Evolutionary conservation across 2,329 filamentous ascomycete genomes (phyloP).

Genomic region (Fusarium armeniacum): DNA sequence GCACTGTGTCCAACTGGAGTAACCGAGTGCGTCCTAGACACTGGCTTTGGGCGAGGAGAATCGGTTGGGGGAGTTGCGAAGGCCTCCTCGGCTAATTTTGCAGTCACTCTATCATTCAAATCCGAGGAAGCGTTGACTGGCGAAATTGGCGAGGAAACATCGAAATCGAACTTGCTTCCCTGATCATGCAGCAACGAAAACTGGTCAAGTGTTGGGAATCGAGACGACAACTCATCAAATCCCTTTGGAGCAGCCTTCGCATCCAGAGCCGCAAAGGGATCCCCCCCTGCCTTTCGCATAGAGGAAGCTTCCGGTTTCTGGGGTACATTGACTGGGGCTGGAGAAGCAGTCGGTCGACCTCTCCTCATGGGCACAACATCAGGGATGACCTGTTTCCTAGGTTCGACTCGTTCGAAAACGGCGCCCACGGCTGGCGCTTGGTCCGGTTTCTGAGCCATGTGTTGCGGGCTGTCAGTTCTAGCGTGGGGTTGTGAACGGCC

Average conservation of each 20-base stretch:
- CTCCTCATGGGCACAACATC: constrained; percentile 95
- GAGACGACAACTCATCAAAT: constrained; percentile 83
- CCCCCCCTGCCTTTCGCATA: constrained; percentile 73
- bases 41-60: constrained; percentile 37
- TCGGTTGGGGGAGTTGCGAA: constrained; percentile 69
- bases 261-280: constrained; percentile 94
- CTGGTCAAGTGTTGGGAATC: constrained; percentile 92
- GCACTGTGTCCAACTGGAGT: constrained; percentile 48
- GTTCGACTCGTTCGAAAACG: constrained; percentile 81
- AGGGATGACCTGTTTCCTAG: constrained; percentile 80
- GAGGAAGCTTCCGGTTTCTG: constrained; percentile 73
- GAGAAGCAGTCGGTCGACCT: constrained; percentile 71
- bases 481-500: constrained; percentile 74
- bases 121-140: constrained; percentile 61
- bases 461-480: constrained; percentile 64
- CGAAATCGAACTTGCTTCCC: constrained; percentile 87
- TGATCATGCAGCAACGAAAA: constrained; percentile 91
- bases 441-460: constrained; percentile 65
- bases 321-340: constrained; percentile 54
- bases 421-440: constrained; percentile 79
- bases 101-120: constrained; percentile 76
- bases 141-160: constrained; percentile 64
- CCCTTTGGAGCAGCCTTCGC: constrained; percentile 65
- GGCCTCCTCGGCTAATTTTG: constrained; percentile 86
- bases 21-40: constrained; percentile 52